These are phyloP conservation scores for Cryptococcus sp. DNA, from an alignment of 1,284 basidiomycete species.

Conservation along the genomic window DNA sequence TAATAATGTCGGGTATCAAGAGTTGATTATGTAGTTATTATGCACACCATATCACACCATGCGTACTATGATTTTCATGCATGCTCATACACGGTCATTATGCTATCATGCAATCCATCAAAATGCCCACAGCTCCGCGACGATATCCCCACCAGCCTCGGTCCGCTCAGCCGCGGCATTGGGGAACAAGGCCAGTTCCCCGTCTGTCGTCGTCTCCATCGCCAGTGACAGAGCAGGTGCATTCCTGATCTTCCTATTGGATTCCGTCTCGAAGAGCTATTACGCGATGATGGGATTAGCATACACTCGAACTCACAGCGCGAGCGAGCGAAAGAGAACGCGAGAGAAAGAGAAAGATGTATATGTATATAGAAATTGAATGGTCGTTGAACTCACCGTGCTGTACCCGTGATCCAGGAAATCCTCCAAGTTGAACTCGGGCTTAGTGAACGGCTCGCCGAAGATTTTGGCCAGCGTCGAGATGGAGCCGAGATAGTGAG, in stretches of 20 bases:
- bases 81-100: too few relatives aligned
- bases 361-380: neutral
- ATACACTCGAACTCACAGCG: too few relatives aligned
- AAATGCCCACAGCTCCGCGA: conserved; percentile 24
- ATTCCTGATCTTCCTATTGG: conserved; percentile 73
- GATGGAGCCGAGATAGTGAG: conserved; percentile 83
- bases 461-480: conserved; percentile 84
- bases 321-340: neutral
- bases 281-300: neutral
- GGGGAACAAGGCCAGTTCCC: conserved; percentile 18
- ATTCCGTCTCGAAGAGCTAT: conserved; percentile 85
- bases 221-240: conserved; percentile 64
- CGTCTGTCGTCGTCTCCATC: conserved; percentile 26
- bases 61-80: too few relatives aligned
- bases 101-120: neutral
- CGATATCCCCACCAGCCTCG: conserved; percentile 12
- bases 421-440: conserved; percentile 86
- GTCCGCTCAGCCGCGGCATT: neutral
- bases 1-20: too few relatives aligned
- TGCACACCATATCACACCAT: too few relatives aligned
- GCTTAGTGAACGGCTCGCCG: conserved; percentile 89
- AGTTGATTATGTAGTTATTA: too few relatives aligned
- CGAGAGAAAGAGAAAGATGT: neutral
- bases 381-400: conserved; percentile 63
- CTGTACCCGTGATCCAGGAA: conserved; percentile 95